Conservation (phyloP, 306 rosid species). For the Vigna radiata region DNA sequence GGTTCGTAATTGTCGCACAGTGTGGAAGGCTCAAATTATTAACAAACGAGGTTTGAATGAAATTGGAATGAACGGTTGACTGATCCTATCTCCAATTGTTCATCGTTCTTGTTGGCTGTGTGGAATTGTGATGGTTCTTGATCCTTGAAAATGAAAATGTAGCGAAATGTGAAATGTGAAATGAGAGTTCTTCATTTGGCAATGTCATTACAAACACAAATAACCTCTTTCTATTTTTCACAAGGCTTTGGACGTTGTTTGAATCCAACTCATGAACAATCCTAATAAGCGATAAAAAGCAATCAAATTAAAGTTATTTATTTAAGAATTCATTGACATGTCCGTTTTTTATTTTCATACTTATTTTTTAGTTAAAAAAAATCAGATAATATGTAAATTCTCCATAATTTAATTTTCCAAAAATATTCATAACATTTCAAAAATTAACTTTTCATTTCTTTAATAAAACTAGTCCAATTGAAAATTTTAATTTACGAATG, state of each 20-base stretch:
- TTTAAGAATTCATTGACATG: neutral
- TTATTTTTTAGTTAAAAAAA: neutral
- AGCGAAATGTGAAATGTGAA: neutral
- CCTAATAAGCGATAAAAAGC: neutral
- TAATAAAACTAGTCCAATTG: no score
- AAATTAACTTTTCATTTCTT: no score
- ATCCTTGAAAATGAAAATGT: neutral
- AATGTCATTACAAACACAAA: neutral
- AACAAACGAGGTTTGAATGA: neutral
- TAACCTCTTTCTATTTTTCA: slow-evolving; percentile 5
- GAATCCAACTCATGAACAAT: neutral
- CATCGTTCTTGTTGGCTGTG: neutral
- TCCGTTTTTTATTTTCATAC: neutral
- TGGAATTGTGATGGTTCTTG: neutral
- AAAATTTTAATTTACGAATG: no score
- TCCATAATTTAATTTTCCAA: neutral
- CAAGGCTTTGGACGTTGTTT: neutral
- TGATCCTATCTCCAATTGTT: slow-evolving; percentile 10
- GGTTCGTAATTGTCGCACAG: neutral
- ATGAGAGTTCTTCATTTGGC: slow-evolving; percentile 1
- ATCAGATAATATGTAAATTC: neutral
- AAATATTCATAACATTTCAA: no score
- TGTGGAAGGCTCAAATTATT: slow-evolving; percentile 4
- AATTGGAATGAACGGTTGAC: neutral
- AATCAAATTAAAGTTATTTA: neutral